Evolutionary conservation across 73 alveolate genomes (phyloP), one percentile per base, ranked within the genome.

Genomic region (Urostyla sp.): DNA sequence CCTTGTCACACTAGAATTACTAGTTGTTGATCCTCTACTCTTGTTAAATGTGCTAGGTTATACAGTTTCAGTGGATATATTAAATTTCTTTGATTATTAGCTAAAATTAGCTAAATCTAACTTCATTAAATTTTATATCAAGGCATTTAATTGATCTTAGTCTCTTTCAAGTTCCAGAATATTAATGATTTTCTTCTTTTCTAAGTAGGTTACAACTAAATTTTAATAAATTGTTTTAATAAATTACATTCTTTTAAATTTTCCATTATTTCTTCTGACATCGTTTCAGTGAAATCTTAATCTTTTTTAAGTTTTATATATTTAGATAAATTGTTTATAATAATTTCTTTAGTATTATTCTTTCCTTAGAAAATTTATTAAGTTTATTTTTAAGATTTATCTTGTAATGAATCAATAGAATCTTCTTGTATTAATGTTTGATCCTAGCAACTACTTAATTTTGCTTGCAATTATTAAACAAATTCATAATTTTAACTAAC

Each of bases 211-310:
- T 26, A 63, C 37, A 21, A 63, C 79, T 63, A 63, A 38, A 40
- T 16, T 15, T 21, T 58, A 21, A 21, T 37, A 63, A 10, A 6
- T 32, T 15, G 24, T 20, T 2, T 15, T 2, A 37, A 16, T 28
- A 1, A 35, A n/a, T 63, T 63, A 63, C 79, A 63, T 63, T 63
- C 79, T 63, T 63, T 63, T 2, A 63, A 46, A 43, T 63, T 63
- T 43, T 63, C 79, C 3, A 63, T 8, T 5, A 63, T 63, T 38
- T 63, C 79, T 1, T 63, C 79, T 2, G 79, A 63, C 11, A 20
- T 35, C 1, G n/a, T 18, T 37, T 43, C 2, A 32, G 37, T 24
- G 0, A 63, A 4, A 1, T 63, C 79, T 2, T 46, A 18, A 38
- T 38, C 44, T 4, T 35, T 37, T 32, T 63, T 63, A 2, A 63